phyloP scores from a whole-genome alignment of 768 basidiomycete species.

The Tricholoma sp. region DNA sequence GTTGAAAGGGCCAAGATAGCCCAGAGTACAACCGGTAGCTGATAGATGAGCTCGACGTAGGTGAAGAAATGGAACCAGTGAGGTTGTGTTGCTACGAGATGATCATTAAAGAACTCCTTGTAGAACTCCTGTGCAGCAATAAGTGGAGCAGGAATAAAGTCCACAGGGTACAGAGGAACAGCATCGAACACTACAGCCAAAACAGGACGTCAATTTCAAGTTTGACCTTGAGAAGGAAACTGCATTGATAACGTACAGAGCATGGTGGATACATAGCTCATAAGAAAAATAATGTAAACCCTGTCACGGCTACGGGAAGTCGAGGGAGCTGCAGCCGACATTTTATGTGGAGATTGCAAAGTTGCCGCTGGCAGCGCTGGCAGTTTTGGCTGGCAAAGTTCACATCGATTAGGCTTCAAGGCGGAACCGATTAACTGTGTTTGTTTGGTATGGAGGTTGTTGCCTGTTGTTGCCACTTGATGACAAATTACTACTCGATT shows the following conservation, averaged over 20 bases:
- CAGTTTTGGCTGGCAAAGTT: too few relatives aligned
- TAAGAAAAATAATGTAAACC: constrained; percentile 13
- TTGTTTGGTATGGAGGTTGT: not conserved
- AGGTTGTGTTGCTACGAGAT: constrained; percentile 16
- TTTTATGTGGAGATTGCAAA: not conserved
- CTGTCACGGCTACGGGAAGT: constrained; percentile 5
- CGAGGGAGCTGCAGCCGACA: not conserved
- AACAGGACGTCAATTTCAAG: too few relatives aligned
- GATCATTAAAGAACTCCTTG: constrained; percentile 15
- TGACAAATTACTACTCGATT: not conserved
- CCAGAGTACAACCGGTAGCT: constrained; percentile 18
- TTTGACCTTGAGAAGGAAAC: not conserved
- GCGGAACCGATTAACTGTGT: not conserved
- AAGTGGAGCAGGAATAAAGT: constrained; percentile 11
- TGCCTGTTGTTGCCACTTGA: not conserved
- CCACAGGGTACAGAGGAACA: constrained; percentile 14
- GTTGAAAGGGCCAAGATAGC: constrained; percentile 15
- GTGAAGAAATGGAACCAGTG: constrained; percentile 19
- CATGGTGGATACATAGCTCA: constrained; percentile 13
- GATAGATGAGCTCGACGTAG: constrained; percentile 15
- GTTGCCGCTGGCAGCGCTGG: too few relatives aligned
- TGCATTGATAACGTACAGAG: constrained; percentile 8
- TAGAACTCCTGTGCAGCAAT: constrained; percentile 16
- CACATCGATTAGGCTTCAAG: too few relatives aligned
- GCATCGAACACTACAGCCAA: constrained; percentile 14